Base-by-base conservation (phyloP, 768 basidiomycete genomes). In the Boletus rex-veris region DNA sequence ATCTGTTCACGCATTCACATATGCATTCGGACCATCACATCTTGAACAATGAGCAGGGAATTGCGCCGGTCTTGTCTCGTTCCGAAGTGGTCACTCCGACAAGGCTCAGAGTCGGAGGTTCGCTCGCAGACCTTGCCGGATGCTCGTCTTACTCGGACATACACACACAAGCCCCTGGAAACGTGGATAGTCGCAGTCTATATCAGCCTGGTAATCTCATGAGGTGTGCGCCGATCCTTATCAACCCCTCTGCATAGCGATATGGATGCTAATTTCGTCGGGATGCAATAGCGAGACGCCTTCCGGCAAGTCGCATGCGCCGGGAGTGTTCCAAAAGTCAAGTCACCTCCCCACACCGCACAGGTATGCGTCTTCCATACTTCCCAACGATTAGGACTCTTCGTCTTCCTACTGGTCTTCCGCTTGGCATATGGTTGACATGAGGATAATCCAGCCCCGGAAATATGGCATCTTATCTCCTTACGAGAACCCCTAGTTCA, bases 381-480 rank as follows among this genome's bases (percentile, higher is more conserved):
- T 21, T 21, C 39, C 42, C 28, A 45, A 41, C 16, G 7, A 43
- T 49, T 42, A 8, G 28, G 37, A 36, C 36, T 5, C 33, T n/a
- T 48, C 24, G 6, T 46, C 26, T 46, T 39, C 18, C 24, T 38
- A 12, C 31, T 48, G 49, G 35, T 31, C n/a, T 52, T 19, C n/a
- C n/a, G 35, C 28, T 47, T 18, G 46, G 24, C 35, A 36, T 45
- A 48, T 54, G 41, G 15, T 45, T 62, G 21, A 69, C 56, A 38
- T n/a, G 40, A 46, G 47, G 40, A 33, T 53, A 30, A 53, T 53
- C 45, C 42, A 75, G 75, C 50, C 74, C 75, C 19, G 67, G 60
- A 58, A 70, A 71, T 53, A 46, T 71, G 36, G 47, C 62, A 37
- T 63, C 66, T 37, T 73, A 73, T 59, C 65, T 67, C 8, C 55